Base-by-base conservation (phyloP, 2,329 filamentous ascomycete genomes). In the Colletotrichum ledebouriae region DNA sequence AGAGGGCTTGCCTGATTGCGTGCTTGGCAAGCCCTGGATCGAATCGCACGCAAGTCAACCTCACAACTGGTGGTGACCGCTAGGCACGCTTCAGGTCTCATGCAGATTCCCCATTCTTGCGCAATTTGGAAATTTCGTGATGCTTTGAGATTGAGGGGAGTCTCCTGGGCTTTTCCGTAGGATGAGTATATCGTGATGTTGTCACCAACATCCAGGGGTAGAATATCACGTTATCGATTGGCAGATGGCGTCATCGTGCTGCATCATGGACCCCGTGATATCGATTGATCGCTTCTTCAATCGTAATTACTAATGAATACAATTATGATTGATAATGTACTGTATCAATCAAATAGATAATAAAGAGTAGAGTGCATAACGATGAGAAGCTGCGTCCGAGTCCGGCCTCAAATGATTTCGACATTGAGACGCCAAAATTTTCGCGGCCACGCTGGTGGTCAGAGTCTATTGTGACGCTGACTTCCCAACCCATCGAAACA, bases 181-280 rank as follows among this genome's bases (percentile, higher is more conserved):
- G 22, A 3, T 2, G 13, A 33, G 13, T 9, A 17, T 10, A 15
- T 6, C 22, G 25, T 41, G 12, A 4, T 20, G 22, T 15, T 59
- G 20, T 47, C 60, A 64, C 47, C 60, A 64, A 59, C 13, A 13
- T 25, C 17, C 17, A 17, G 17, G 17, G 22, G 53, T 64, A 39
- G 60, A 64, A 64, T 22, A 47, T 64, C 60, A 64, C 65, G 60
- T 42, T 68, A 64, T 64, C 41, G 22, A 33, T 34, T 55, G 39
- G 13, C n/a, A 29, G 46, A 64, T 68, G 46, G 65, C 65, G 53
- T 64, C 60, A 68, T 68, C 47, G n/a, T 17, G 25, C 33, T 9
- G 11, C 20, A 34, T 20, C 47, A 4, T n/a, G n/a, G 56, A 55
- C 65, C 11, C 60, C 34, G 33, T 55, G 65, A 64, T 39, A 59